Conservation (phyloP, 2,329 filamentous ascomycete species). For the Coccinonectria pachysandricola region DNA sequence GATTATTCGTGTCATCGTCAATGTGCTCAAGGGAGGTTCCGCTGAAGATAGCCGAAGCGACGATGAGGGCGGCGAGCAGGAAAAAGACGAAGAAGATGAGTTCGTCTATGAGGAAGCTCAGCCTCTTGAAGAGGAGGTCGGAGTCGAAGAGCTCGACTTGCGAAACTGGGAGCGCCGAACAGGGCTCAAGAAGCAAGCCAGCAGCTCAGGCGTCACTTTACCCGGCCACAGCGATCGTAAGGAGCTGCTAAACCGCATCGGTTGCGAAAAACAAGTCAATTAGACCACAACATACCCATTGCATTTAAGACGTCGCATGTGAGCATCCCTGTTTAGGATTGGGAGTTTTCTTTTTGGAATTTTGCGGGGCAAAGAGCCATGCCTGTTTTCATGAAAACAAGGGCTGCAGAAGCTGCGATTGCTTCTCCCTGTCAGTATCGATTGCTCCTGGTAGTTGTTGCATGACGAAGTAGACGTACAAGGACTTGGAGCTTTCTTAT, state of each 20-base stretch:
- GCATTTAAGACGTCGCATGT: too few relatives aligned
- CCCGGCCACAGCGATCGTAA: conserved; percentile 66
- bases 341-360: too few relatives aligned
- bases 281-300: too few relatives aligned
- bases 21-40: conserved; percentile 63
- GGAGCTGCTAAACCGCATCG: conserved; percentile 71
- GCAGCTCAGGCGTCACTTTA: conserved; percentile 52
- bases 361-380: too few relatives aligned
- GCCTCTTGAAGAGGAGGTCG: conserved; percentile 63
- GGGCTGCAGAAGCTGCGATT: too few relatives aligned
- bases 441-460: too few relatives aligned
- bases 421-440: too few relatives aligned
- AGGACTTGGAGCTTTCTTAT: too few relatives aligned
- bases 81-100: conserved; percentile 44
- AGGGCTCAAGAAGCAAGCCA: conserved; percentile 42
- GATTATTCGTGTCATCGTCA: conserved; percentile 74
- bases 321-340: too few relatives aligned
- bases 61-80: conserved; percentile 56
- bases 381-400: too few relatives aligned
- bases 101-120: conserved; percentile 43
- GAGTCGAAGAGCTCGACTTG: conserved; percentile 60
- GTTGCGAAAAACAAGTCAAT: conserved; percentile 66
- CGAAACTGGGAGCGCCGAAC: conserved; percentile 50
- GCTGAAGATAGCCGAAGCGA: conserved; percentile 86
- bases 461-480: too few relatives aligned